Conservation (phyloP, 176 grass and related monocot species). For the Dendrocalamus sinicus region DNA sequence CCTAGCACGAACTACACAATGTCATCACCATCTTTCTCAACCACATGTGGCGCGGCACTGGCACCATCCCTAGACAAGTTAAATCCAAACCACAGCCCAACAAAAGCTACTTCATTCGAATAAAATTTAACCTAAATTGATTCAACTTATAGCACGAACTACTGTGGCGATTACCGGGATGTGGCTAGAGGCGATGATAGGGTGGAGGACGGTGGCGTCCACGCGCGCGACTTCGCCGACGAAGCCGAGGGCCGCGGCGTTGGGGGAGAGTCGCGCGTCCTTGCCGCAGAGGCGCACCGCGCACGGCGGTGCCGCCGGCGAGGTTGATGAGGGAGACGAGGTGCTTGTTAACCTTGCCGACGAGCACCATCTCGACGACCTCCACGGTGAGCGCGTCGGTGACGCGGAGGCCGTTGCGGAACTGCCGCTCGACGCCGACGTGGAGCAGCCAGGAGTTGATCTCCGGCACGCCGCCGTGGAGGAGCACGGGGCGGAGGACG, state of each 20-base stretch:
- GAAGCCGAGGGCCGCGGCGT: conserved; percentile 56
- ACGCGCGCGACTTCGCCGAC: conserved; percentile 62
- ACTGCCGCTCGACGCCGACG: conserved; percentile 62
- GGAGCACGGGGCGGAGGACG: conserved; percentile 61
- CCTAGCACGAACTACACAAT: not conserved
- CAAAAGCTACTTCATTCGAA: not conserved
- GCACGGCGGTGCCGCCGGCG: conserved; percentile 40
- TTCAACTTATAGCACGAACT: conserved; percentile 5
- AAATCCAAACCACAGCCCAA: not conserved
- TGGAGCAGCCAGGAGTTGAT: conserved; percentile 70
- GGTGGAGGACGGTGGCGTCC: conserved; percentile 56
- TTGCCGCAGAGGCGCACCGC: conserved; percentile 69
- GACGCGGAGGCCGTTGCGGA: conserved; percentile 69
- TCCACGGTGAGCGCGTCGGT: conserved; percentile 70
- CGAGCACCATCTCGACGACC: conserved; percentile 81
- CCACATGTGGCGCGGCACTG: too few species aligned
- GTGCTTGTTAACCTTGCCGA: conserved; percentile 72
- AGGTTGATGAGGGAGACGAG: conserved; percentile 71
- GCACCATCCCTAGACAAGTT: not conserved
- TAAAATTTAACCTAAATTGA: not conserved
- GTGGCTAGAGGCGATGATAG: conserved; percentile 52
- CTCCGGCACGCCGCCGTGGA: conserved; percentile 74
- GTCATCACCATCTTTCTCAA: too few species aligned
- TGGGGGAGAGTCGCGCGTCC: conserved; percentile 68
- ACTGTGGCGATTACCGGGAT: conserved; percentile 80